These are phyloP conservation scores for Lyophyllum decastes DNA, from an alignment of 768 basidiomycete species.

Conservation along the genomic window DNA sequence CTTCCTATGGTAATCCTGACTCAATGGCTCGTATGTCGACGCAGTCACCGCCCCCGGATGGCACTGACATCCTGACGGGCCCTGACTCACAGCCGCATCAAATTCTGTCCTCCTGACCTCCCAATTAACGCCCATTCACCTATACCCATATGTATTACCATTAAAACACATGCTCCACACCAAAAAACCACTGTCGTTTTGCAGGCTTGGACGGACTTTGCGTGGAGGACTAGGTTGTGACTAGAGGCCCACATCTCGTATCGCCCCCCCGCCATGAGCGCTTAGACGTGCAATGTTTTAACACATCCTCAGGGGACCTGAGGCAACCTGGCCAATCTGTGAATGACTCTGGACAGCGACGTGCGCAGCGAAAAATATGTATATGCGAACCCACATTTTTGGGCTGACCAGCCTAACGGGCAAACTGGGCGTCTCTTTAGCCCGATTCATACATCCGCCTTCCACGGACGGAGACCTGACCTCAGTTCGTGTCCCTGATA, in stretches of 20 bases:
- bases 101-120: constrained; percentile 8
- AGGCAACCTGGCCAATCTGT: not conserved
- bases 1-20: constrained; percentile 9
- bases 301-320: not conserved
- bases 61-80: constrained; percentile 7
- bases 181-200: not conserved
- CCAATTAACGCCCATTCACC: not conserved
- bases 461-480: constrained; percentile 3
- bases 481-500: not conserved
- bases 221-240: no score
- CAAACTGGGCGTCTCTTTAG: not conserved
- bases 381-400: not conserved
- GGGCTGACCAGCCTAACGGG: not conserved
- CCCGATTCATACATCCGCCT: not conserved
- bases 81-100: constrained; percentile 16
- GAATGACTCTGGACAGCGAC: not conserved
- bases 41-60: constrained; percentile 16
- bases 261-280: not conserved
- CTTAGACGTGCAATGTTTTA: not conserved
- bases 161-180: not conserved
- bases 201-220: no score
- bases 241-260: not conserved
- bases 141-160: not conserved
- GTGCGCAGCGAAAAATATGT: not conserved
- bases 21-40: not conserved